A percentile compares a stretch with the other conserved stretches of the same genome.
Conservation (phyloP, 345 rosid genomes). For the Aquilaria yunnanensis region DNA sequence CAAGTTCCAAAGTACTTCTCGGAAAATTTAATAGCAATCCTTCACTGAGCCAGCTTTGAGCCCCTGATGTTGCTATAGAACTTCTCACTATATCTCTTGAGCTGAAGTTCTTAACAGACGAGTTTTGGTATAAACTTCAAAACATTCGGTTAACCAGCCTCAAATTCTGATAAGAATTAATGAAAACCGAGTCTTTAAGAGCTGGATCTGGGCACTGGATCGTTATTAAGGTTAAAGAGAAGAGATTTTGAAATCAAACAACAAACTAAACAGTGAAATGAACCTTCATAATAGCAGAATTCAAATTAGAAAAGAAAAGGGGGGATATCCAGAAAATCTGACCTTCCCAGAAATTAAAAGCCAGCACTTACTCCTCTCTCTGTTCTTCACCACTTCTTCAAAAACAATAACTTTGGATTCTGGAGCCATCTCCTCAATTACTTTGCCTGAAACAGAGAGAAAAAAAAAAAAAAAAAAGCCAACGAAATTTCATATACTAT, state of each 20-base stretch:
- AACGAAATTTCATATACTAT: too few species aligned
- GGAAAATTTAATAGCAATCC: too few species aligned
- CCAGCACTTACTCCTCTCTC: slow-evolving; percentile 52
- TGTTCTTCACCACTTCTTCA: slow-evolving; percentile 50
- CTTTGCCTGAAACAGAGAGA: too few species aligned
- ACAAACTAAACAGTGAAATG: not conserved
- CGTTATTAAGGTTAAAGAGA: not conserved
- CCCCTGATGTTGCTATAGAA: too few species aligned
- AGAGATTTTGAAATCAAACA: not conserved
- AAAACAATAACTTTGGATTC: slow-evolving; percentile 28
- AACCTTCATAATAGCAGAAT: not conserved
- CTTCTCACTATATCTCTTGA: too few species aligned
- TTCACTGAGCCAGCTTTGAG: too few species aligned
- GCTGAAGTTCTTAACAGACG: too few species aligned
- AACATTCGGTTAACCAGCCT: not conserved
- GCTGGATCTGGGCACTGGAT: not conserved
- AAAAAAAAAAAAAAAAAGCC: too few species aligned
- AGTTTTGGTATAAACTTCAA: too few species aligned
- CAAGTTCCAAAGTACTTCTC: too few species aligned
- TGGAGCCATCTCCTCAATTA: slow-evolving; percentile 19
- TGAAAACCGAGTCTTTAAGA: not conserved
- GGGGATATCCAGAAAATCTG: not conserved
- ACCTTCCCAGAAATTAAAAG: slow-evolving; percentile 69
- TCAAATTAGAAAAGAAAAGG: not conserved
- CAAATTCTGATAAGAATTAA: too few species aligned